Conservation (phyloP, 208 protist genomes). For the Naegleria fowleri region DNA sequence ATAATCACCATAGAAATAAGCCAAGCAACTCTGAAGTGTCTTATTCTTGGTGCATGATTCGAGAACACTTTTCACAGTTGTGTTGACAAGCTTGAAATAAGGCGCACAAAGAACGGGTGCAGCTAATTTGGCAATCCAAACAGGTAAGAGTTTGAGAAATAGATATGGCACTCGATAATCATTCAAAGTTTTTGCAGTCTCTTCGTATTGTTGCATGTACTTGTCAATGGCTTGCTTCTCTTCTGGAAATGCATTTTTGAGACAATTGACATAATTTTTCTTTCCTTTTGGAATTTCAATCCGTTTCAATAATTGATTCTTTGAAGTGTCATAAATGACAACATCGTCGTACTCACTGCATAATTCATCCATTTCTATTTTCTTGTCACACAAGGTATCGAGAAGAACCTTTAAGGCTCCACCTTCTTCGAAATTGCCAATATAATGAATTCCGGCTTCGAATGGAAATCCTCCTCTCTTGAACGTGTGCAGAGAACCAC, state of each 20-base stretch:
- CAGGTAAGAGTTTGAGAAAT: not conserved
- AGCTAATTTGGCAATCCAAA: not conserved
- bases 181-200: not conserved
- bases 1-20: slow-evolving; percentile 35
- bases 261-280: not conserved
- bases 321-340: not conserved
- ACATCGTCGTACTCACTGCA: slow-evolving; percentile 29
- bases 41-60: slow-evolving; percentile 12
- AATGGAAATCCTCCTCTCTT: slow-evolving; percentile 43
- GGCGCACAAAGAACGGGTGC: not conserved
- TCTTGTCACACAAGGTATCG: slow-evolving; percentile 35
- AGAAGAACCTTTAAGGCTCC: slow-evolving; percentile 10
- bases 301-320: not conserved
- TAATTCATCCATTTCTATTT: slow-evolving; percentile 31
- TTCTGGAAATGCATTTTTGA: slow-evolving; percentile 31
- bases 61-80: not conserved
- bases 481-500: slow-evolving; percentile 42
- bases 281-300: not conserved
- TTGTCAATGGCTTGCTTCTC: slow-evolving; percentile 33
- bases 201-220: slow-evolving; percentile 28
- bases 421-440: slow-evolving; percentile 19
- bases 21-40: not conserved
- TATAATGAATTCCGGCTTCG: slow-evolving; percentile 45
- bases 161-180: not conserved
- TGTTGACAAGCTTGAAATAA: not conserved